A percentile compares a stretch with the other conserved stretches of the same genome.
These are phyloP conservation scores for Pyrenula massariospora DNA, from an alignment of 495 filamentous ascomycete genomes.

Conservation along the genomic window DNA sequence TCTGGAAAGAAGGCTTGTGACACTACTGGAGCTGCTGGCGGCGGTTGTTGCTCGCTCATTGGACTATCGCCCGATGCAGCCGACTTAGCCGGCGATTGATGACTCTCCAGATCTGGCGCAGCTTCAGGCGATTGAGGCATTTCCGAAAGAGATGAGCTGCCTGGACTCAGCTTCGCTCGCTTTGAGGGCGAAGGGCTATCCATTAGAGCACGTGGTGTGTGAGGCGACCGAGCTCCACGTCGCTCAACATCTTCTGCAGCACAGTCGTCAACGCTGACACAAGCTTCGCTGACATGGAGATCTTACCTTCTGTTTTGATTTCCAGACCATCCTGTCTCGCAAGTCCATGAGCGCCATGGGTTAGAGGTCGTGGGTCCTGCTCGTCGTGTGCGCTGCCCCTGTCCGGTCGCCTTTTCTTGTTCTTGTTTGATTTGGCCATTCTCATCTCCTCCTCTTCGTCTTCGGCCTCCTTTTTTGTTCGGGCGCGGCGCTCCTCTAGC, in stretches of 20 bases:
- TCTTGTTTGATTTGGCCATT: conserved; percentile 29
- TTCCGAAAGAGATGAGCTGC: neutral
- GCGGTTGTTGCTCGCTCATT: conserved; percentile 57
- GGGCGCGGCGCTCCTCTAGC: conserved; percentile 24
- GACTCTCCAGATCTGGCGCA: neutral
- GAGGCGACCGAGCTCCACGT: neutral
- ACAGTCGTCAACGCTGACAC: neutral
- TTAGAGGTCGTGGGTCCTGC: conserved; percentile 29
- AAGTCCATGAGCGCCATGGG: conserved; percentile 51
- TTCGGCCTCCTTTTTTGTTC: conserved; percentile 38
- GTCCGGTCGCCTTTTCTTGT: conserved; percentile 39
- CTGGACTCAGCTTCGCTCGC: conserved; percentile 1
- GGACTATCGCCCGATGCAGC: conserved; percentile 43
- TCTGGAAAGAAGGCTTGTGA: conserved; percentile 85
- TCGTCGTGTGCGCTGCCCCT: conserved; percentile 36
- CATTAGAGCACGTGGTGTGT: neutral
- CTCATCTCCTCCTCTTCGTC: conserved; percentile 41
- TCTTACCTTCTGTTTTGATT: conserved; percentile 49
- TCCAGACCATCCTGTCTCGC: conserved; percentile 55
- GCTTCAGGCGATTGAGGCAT: neutral
- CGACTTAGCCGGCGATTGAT: neutral
- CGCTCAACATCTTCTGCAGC: neutral
- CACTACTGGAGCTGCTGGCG: conserved; percentile 62
- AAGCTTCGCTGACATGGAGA: neutral
- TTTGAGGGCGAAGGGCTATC: neutral